Evolutionary conservation across 116 monocot species (phyloP).

Genomic region (Thalassia testudinum): DNA sequence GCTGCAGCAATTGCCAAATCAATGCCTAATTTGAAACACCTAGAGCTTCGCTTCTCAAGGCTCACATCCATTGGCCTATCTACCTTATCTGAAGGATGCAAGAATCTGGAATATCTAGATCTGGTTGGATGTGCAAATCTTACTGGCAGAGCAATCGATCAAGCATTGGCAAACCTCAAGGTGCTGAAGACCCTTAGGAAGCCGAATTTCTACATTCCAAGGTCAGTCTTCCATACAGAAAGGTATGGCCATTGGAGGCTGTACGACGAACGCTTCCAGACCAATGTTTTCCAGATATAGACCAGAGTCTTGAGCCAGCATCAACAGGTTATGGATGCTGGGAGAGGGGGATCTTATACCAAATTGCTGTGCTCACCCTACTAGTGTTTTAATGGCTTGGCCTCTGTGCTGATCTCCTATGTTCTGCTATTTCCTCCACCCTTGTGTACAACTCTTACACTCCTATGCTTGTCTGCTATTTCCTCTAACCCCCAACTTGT

Average conservation of each 20-base stretch:
- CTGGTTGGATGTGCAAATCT: constrained; percentile 72
- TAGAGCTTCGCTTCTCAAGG: constrained; percentile 78
- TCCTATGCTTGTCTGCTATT: too few relatives aligned
- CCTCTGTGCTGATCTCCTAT: too few relatives aligned
- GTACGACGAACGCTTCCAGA: constrained; percentile 95
- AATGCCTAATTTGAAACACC: constrained; percentile 68
- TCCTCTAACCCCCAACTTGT: too few relatives aligned
- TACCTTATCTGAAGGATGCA: constrained; percentile 42
- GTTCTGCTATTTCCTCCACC: too few relatives aligned
- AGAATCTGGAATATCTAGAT: constrained; percentile 50
- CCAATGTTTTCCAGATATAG: constrained; percentile 81
- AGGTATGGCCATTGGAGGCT: constrained; percentile 88
- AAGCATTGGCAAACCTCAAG: constrained; percentile 41
- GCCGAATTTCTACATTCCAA: constrained; percentile 88
- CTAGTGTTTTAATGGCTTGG: too few relatives aligned
- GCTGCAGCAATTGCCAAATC: constrained; percentile 43
- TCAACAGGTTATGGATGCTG: too few relatives aligned
- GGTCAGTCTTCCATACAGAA: constrained; percentile 65
- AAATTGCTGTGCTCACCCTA: too few relatives aligned
- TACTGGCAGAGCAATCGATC: constrained; percentile 64
- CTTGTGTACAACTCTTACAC: too few relatives aligned
- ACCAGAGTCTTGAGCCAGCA: background rate
- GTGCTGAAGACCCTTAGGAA: constrained; percentile 31
- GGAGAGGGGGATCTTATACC: too few relatives aligned
- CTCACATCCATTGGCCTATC: constrained; percentile 31